Evolutionary conservation across 495 filamentous ascomycete genomes (phyloP), one percentile per base, ranked within the genome.

Genomic region (Daldinia decipiens): DNA sequence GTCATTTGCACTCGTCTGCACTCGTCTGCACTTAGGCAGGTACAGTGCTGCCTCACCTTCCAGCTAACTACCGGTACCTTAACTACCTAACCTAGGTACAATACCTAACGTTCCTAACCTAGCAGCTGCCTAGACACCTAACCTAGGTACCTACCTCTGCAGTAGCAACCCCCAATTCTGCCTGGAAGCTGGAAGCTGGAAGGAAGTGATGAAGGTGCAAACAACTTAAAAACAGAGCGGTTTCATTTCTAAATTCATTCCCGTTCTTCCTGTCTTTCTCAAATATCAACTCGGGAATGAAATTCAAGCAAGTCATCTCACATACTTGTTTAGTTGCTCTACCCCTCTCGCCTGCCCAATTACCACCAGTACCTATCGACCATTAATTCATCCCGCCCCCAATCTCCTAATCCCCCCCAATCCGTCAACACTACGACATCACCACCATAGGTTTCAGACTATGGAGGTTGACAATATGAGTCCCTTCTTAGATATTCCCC

Each of bases 401-500:
- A 47, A 17, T 24, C 24, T 36, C 34, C 2, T 6, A 36, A 36
- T n/a, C n/a, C 12, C 24, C 24, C 43, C 43, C 43, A 24, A 47
- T 47, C 11, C 9, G 17, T 47, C 43, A 47, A 47, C 43, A 24
- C 43, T 47, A 24, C 43, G 19, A 36, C 12, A 21, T 47, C 19
- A 47, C 40, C 1, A 31, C 26, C 50, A 12, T 47, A 24, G 27
- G 12, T n/a, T 24, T 31, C 47, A 17, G 21, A 39, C n/a, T 38
- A 56, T 59, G 55, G 61, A 53, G 56, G 32, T 8, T 32, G 45
- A 47, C 36, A 31, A 29, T 36, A 29, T 36, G 11, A 61, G 32
- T 12, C 52, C 19, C 26, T 64, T 77, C 8, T 31, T 73, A 11
- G 32, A 15, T 13, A 63, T 83, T 8, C 82, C 82, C 0, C 32